phyloP scores from a whole-genome alignment of 2,329 filamentous ascomycete species.

The Thielaviopsis musarum region DNA sequence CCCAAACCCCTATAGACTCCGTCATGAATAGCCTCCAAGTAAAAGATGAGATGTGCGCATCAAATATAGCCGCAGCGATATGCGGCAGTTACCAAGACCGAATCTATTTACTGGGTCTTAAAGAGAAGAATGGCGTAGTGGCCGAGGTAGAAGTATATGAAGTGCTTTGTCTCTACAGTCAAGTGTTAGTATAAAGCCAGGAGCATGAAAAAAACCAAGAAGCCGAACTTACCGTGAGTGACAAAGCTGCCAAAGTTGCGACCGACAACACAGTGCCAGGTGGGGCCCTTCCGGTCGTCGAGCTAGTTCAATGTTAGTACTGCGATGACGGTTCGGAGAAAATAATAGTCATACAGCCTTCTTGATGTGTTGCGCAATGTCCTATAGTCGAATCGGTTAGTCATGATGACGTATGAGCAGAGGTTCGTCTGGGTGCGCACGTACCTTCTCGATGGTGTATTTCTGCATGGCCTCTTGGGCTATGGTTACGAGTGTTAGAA shows the following conservation, averaged over 20 bases:
- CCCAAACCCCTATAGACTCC: neutral
- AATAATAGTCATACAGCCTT: slow-evolving; percentile 44
- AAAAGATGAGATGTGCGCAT: neutral
- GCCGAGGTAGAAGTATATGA: slow-evolving; percentile 99
- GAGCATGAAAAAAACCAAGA: neutral
- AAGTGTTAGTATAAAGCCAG: neutral
- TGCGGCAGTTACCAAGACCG: neutral
- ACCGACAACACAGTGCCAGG: slow-evolving; percentile 98
- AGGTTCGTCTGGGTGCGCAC: neutral
- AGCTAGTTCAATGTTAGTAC: slow-evolving; percentile 43
- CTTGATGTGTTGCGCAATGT: slow-evolving; percentile 93
- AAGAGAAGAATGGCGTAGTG: slow-evolving; percentile 97
- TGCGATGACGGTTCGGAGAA: neutral
- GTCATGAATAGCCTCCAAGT: neutral
- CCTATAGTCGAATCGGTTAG: slow-evolving; percentile 33
- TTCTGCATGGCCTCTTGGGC: slow-evolving; percentile 48
- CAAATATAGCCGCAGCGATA: neutral
- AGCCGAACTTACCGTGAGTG: slow-evolving; percentile 59
- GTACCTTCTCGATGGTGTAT: slow-evolving; percentile 44
- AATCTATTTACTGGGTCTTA: slow-evolving; percentile 72
- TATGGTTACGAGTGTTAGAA: slow-evolving; percentile 18
- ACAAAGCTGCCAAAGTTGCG: slow-evolving; percentile 99
- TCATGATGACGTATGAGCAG: neutral
- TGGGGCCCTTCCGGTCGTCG: slow-evolving; percentile 89
- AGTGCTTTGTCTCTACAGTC: slow-evolving; percentile 87